These are phyloP conservation scores for Prunus persica DNA, from an alignment of 306 rosid species.

Conservation along the genomic window DNA sequence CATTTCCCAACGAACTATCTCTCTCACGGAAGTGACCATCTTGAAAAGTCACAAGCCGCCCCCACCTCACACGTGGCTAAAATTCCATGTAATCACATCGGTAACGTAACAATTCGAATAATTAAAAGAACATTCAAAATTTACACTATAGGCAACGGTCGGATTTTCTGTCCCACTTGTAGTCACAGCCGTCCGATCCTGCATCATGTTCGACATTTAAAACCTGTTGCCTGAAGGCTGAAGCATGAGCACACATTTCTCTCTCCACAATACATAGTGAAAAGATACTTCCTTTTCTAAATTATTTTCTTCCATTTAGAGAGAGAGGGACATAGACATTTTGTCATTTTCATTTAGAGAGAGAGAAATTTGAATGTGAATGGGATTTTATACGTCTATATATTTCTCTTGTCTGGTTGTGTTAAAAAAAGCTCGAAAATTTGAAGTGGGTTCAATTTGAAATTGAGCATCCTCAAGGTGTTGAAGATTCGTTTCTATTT, in stretches of 20 bases:
- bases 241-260: background rate
- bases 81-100: constrained; percentile 37
- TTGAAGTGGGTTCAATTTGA: constrained; percentile 19
- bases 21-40: background rate
- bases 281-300: constrained; percentile 21
- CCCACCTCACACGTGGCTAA: constrained; percentile 44
- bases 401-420: constrained; percentile 29
- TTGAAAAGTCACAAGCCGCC: constrained; percentile 30
- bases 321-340: constrained; percentile 33
- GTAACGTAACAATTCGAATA: constrained; percentile 18
- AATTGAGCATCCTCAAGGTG: constrained; percentile 14
- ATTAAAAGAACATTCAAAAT: constrained; percentile 47
- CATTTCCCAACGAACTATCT: too few species aligned
- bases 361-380: constrained; percentile 61
- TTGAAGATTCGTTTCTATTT: constrained; percentile 23
- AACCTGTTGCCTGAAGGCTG: background rate
- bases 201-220: constrained; percentile 38
- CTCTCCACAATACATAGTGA: constrained; percentile 10
- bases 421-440: constrained; percentile 13
- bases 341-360: constrained; percentile 34
- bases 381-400: constrained; percentile 21
- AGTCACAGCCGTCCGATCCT: constrained; percentile 45
- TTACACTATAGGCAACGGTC: constrained; percentile 62
- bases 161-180: constrained; percentile 30
- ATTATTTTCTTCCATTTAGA: constrained; percentile 2